These are phyloP conservation scores for Quercus ilex DNA, from an alignment of 306 rosid genomes.

Conservation along the genomic window DNA sequence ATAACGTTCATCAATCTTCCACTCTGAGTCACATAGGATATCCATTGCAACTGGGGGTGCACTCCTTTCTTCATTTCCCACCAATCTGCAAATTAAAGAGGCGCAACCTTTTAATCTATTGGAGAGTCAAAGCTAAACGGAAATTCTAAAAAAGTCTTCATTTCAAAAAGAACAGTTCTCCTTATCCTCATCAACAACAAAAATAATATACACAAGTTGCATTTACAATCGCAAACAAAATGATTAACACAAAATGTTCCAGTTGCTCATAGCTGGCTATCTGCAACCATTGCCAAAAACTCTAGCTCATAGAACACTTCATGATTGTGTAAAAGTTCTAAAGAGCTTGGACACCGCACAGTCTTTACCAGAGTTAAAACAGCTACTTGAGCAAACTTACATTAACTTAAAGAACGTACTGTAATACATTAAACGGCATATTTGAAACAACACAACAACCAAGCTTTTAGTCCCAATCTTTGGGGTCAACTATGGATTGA, in stretches of 20 bases:
- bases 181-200: background rate
- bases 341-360: too few relatives aligned
- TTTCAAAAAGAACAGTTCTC: background rate
- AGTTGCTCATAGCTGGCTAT: background rate
- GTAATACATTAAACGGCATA: background rate
- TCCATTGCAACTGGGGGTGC: conserved; percentile 98
- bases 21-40: conserved; percentile 81
- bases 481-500: too few relatives aligned
- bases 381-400: too few relatives aligned
- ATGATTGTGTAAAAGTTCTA: background rate
- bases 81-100: conserved; percentile 3
- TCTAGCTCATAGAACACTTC: background rate
- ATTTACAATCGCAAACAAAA: background rate
- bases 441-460: background rate
- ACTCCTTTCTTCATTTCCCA: conserved; percentile 79
- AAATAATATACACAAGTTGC: background rate
- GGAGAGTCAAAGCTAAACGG: background rate
- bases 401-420: background rate
- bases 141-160: background rate
- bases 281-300: background rate
- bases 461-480: too few relatives aligned
- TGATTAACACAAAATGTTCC: background rate
- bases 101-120: background rate
- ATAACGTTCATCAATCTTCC: conserved; percentile 83
- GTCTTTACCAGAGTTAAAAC: too few relatives aligned